These are phyloP conservation scores for Diaporthe sp. DNA, from an alignment of 2,329 filamentous ascomycete species.

Conservation along the genomic window DNA sequence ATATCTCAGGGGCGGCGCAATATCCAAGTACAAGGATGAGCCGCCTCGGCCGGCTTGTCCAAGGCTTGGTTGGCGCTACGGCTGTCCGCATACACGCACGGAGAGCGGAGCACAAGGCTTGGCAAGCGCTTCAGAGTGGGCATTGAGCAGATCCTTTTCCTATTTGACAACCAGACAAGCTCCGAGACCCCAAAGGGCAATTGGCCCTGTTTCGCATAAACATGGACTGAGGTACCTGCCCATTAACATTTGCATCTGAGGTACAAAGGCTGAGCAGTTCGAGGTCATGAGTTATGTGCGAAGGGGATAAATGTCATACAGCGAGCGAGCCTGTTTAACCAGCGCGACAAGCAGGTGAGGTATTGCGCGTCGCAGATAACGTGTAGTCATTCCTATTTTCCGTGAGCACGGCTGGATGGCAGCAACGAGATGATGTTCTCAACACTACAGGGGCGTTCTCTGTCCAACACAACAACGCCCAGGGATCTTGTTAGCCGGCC, in stretches of 20 bases:
- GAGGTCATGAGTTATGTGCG: neutral
- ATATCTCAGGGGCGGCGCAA: slow-evolving; percentile 19
- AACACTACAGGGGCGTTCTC: neutral
- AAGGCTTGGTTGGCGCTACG: slow-evolving; percentile 17
- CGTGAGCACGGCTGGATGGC: neutral
- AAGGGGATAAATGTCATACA: neutral
- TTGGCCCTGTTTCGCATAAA: slow-evolving; percentile 5
- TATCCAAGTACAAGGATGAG: neutral
- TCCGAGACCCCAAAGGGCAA: slow-evolving; percentile 21
- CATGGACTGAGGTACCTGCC: neutral
- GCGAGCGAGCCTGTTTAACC: neutral
- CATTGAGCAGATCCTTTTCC: slow-evolving; percentile 3
- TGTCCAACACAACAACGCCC: neutral
- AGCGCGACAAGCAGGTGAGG: neutral
- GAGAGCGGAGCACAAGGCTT: slow-evolving; percentile 7
- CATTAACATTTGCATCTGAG: neutral
- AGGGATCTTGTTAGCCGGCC: neutral
- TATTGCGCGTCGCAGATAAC: neutral
- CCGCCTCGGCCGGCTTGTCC: neutral
- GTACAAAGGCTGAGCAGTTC: neutral
- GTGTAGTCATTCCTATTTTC: neutral
- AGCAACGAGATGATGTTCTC: neutral
- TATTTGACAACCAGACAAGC: slow-evolving; percentile 7
- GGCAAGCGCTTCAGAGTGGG: slow-evolving; percentile 3
- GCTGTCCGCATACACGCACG: slow-evolving; percentile 2